Conservation (phyloP, 768 basidiomycete species). For the Zangia roseola region DNA sequence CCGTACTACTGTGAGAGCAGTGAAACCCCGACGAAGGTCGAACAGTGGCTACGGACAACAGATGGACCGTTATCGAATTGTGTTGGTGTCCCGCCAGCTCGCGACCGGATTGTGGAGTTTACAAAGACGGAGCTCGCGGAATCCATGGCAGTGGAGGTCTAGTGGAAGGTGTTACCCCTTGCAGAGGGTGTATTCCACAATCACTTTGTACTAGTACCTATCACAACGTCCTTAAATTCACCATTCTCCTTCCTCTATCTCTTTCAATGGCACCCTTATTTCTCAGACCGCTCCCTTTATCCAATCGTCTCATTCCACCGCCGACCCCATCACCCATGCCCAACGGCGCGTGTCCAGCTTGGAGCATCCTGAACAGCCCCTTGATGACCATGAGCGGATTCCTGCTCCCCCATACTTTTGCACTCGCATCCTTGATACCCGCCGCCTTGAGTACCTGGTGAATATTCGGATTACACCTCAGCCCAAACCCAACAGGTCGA, state of each 20-base stretch:
- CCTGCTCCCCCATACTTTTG: conserved; percentile 92
- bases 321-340: conserved; percentile 83
- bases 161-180: no score
- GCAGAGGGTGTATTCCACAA: no score
- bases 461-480: conserved; percentile 84
- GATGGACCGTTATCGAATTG: no score
- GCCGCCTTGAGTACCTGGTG: conserved; percentile 91
- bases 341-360: conserved; percentile 77
- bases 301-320: conserved; percentile 63
- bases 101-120: no score
- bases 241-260: conserved; percentile 76
- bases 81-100: no score
- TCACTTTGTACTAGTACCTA: conserved; percentile 2
- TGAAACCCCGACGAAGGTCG: no score
- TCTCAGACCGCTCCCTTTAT: conserved; percentile 74
- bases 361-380: conserved; percentile 76
- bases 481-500: conserved; percentile 86
- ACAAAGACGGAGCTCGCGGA: no score
- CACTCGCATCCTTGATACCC: conserved; percentile 92
- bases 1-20: no score
- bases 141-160: no score
- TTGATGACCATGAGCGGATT: conserved; percentile 80
- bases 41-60: no score
- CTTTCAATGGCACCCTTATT: conserved; percentile 73
- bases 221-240: conserved; percentile 58